Conservation (phyloP, 2,329 filamentous ascomycete species). For the Hansfordia pulvinata region DNA sequence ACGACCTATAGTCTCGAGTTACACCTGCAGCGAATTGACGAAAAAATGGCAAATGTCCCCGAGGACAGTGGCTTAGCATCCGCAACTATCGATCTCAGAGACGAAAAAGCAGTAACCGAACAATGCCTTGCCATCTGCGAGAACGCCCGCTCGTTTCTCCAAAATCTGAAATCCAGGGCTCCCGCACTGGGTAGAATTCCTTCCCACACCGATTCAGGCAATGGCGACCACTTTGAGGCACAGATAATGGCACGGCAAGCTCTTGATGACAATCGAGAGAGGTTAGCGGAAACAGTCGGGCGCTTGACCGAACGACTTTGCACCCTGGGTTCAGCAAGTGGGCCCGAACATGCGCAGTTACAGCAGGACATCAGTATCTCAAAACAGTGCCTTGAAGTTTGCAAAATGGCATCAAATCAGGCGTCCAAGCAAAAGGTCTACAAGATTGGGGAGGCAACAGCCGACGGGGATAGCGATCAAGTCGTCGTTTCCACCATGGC, state of each 20-base stretch:
- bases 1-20: conserved; percentile 19
- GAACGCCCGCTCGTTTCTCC: too few species aligned
- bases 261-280: conserved; percentile 17
- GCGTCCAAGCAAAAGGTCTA: conserved; percentile 18
- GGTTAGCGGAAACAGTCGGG: conserved; percentile 15
- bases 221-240: conserved; percentile 14
- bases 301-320: conserved; percentile 18
- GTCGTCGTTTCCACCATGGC: conserved; percentile 25
- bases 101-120: conserved; percentile 21
- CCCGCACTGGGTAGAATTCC: conserved; percentile 15
- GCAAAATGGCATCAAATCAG: conserved; percentile 18
- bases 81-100: conserved; percentile 16
- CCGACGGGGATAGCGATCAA: conserved; percentile 22
- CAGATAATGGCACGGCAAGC: conserved; percentile 16
- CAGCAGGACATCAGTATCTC: conserved; percentile 19
- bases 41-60: conserved; percentile 18
- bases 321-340: conserved; percentile 9
- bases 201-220: conserved; percentile 11
- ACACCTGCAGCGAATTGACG: conserved; percentile 19
- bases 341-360: conserved; percentile 14
- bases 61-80: too few species aligned
- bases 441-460: conserved; percentile 20
- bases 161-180: conserved; percentile 20
- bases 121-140: conserved; percentile 24
- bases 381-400: conserved; percentile 23